A percentile compares a stretch with the other conserved stretches of the same genome.
phyloP scores from a whole-genome alignment of 192 early-diverging fungal species.

The Dissophora globulifera region DNA sequence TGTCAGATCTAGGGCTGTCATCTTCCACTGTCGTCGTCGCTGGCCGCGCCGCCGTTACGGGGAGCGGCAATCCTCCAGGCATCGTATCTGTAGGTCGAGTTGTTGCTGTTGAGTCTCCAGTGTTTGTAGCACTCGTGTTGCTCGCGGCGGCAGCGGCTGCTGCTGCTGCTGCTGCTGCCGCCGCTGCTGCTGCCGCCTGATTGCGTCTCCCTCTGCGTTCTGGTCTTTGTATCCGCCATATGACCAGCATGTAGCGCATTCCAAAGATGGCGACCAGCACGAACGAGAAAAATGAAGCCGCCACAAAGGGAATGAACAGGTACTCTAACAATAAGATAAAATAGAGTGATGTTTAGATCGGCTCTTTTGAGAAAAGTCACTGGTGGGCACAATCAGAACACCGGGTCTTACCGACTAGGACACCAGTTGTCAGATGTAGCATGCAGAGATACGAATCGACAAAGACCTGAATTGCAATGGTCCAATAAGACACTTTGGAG shows the following conservation, averaged over 20 bases:
- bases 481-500: conserved; percentile 74
- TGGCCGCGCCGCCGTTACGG: conserved; percentile 35
- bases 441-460: conserved; percentile 74
- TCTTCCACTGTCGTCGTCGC: conserved; percentile 12
- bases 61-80: conserved; percentile 44
- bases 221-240: conserved; percentile 75
- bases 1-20: conserved; percentile 52
- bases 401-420: conserved; percentile 55
- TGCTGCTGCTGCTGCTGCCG: conserved; percentile 10
- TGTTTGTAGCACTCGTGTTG: background rate
- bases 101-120: conserved; percentile 2
- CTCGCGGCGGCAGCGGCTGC: conserved; percentile 8
- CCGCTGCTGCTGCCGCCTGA: conserved; percentile 37
- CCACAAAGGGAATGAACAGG: conserved; percentile 68
- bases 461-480: conserved; percentile 68
- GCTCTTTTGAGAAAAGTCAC: background rate
- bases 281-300: conserved; percentile 72
- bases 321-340: conserved; percentile 21
- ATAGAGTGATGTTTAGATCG: background rate
- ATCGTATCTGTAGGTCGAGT: conserved; percentile 25
- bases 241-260: conserved; percentile 75
- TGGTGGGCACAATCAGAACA: background rate
- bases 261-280: conserved; percentile 73
- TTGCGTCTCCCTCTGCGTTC: conserved; percentile 57
- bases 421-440: conserved; percentile 67